Base-by-base conservation (phyloP, 2,329 filamentous ascomycete genomes). In the Hypoxylon sp. region DNA sequence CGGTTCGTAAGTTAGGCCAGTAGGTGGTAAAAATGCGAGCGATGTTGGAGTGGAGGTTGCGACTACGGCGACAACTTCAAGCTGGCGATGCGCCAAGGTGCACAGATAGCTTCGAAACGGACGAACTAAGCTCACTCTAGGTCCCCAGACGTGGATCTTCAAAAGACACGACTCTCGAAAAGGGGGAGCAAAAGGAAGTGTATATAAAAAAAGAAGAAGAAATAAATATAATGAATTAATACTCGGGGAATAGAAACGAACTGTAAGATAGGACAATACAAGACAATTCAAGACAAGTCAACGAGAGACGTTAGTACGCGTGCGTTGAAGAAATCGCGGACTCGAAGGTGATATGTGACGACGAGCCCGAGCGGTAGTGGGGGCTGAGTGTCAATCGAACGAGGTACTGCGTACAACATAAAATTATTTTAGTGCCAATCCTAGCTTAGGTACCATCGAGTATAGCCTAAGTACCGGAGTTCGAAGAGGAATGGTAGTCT, bases 321-420 rank as follows among this genome's bases (percentile, higher is more conserved):
- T 49, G 56, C 55, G 52, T 50, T 50, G 49, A 59, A 54, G 49
- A 56, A 59, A 53, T 57, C 52, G 52, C 52, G 56, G 56, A 54
- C 44, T 41, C 30, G 55, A 50, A 52, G 51, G 45, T 51, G 49
- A 54, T 59, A 57, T 49, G 56, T 56, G 50, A 54, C 37, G 45
- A 53, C 46, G 48, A 44, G 15, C 41, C 9, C 5, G 21, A 6
- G 21, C 21, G 42, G 44, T 59, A 52, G 56, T 59, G 56, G 53
- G 49, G 56, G 52, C 52, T 53, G 23, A 57, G 49, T 57, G 53
- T 59, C 53, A 59, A 57, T 59, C 56, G 53, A 56, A 57, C 53
- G 53, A 59, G 52, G 52, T 51, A 59, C 49, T 54, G 51, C 55
- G 52, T 58, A 59, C 49, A 57, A 54, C 55, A 55, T 58, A 44